Evolutionary conservation across 225 moss, liverwort and hornwort genomes (phyloP).

Genomic region (Bryum argenteum): DNA sequence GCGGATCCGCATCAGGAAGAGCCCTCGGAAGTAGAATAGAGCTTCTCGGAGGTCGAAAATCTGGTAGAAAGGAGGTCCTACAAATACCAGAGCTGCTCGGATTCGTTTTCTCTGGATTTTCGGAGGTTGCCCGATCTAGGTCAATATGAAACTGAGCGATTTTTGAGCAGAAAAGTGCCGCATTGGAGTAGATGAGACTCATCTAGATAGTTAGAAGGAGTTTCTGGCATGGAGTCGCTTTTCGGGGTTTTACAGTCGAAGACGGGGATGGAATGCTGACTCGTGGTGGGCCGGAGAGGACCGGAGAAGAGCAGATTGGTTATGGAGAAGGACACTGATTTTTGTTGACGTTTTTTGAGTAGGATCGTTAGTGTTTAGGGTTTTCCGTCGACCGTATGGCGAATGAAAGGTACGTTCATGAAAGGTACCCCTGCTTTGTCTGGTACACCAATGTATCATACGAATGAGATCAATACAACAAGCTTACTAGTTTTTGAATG

Average conservation of each 20-base stretch:
- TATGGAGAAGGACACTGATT: constrained; percentile 21
- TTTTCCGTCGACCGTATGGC: constrained; percentile 19
- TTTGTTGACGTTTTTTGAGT: constrained; percentile 13
- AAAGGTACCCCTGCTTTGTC: background rate
- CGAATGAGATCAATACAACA: background rate
- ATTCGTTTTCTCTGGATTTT: constrained; percentile 1
- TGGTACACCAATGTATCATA: constrained; percentile 7
- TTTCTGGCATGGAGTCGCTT: background rate
- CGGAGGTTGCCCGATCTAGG: constrained; percentile 23
- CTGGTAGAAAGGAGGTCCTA: too few species aligned
- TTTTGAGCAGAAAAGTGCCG: background rate
- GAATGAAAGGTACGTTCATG: constrained; percentile 37
- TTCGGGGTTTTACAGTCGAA: background rate
- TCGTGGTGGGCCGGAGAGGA: constrained; percentile 10
- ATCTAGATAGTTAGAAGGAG: background rate
- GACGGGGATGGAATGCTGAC: constrained; percentile 17
- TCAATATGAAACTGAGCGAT: constrained; percentile 11
- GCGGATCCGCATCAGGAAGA: constrained; percentile 15
- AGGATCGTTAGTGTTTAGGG: constrained; percentile 20
- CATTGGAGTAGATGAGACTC: constrained; percentile 20
- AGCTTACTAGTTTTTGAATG: constrained; percentile 7
- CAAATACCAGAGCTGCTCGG: background rate
- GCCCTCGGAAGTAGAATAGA: constrained; percentile 6
- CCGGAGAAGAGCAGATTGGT: constrained; percentile 32
- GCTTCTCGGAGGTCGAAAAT: background rate